Conservation (phyloP, 169 alveolate genomes). For the Theileria equi region DNA sequence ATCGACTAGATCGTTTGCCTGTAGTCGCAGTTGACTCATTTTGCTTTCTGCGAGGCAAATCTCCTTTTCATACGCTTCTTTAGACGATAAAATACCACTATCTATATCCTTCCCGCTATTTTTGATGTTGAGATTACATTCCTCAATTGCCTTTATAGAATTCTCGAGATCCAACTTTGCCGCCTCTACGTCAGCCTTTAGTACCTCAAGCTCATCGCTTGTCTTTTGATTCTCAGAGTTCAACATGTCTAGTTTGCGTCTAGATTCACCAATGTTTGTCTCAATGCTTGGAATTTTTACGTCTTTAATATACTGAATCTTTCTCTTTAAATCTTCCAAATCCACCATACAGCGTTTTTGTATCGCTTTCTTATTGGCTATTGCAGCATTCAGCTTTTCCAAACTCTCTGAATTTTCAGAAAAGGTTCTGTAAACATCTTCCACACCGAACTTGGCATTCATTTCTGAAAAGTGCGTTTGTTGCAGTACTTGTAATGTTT, state of each 20-base stretch:
- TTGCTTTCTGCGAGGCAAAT: not conserved
- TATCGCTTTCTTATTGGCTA: conserved; percentile 22
- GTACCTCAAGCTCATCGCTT: conserved; percentile 10
- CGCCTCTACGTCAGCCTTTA: conserved; percentile 16
- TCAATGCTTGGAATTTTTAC: not conserved
- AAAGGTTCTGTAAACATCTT: conserved; percentile 21
- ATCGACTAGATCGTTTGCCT: conserved; percentile 34
- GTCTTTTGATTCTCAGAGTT: not conserved
- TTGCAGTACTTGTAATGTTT: not conserved
- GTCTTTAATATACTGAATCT: conserved; percentile 1
- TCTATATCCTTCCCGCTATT: not conserved
- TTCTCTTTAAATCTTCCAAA: conserved; percentile 22
- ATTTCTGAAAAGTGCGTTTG: conserved; percentile 18
- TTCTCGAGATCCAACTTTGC: conserved; percentile 8
- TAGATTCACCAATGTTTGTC: not conserved
- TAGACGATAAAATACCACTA: too few relatives aligned
- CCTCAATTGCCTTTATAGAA: conserved; percentile 8
- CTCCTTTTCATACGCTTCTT: conserved; percentile 1
- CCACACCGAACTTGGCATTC: conserved; percentile 37
- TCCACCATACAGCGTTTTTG: conserved; percentile 28
- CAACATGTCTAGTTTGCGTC: conserved; percentile 9
- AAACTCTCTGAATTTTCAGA: not conserved
- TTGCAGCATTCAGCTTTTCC: not conserved
- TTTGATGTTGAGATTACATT: conserved; percentile 33
- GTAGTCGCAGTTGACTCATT: conserved; percentile 13